These are phyloP conservation scores for Tricholoma furcatifolium DNA, from an alignment of 768 basidiomycete species.

Conservation along the genomic window DNA sequence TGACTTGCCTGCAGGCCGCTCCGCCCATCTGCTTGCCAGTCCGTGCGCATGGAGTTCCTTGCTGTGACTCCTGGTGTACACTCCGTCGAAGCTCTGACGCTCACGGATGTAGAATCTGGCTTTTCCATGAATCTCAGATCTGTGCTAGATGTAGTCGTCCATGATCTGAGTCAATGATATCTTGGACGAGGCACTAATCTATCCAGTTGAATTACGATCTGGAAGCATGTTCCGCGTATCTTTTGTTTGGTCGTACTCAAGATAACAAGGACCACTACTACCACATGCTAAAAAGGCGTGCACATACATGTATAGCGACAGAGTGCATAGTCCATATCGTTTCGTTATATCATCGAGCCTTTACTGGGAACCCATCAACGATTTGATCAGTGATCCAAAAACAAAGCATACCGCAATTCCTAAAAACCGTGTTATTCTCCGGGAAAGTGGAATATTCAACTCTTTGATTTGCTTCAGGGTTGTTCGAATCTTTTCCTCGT, in stretches of 20 bases:
- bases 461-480: conserved; percentile 17
- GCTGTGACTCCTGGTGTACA: conserved; percentile 81
- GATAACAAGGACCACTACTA: too few relatives aligned
- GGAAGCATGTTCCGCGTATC: too few relatives aligned
- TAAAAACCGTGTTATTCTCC: conserved; percentile 12
- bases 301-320: too few relatives aligned
- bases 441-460: conserved; percentile 14
- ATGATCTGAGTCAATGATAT: conserved; percentile 42
- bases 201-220: too few relatives aligned
- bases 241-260: too few relatives aligned
- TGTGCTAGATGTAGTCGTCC: conserved; percentile 74
- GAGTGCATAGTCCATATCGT: too few relatives aligned
- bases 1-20: conserved; percentile 54
- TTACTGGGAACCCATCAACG: too few relatives aligned
- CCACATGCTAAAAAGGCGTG: too few relatives aligned
- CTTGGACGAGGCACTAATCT: not conserved
- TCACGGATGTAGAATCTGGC: conserved; percentile 75
- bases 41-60: conserved; percentile 82
- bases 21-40: conserved; percentile 79
- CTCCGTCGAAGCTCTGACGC: conserved; percentile 64
- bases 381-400: not conserved
- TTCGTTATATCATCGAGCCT: too few relatives aligned
- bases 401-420: conserved; percentile 2
- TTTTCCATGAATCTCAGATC: conserved; percentile 73
- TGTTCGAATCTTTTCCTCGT: conserved; percentile 13